Evolutionary conservation across 352 stramenopile species (phyloP).

Genomic region (Halophytophthora polymorphica): DNA sequence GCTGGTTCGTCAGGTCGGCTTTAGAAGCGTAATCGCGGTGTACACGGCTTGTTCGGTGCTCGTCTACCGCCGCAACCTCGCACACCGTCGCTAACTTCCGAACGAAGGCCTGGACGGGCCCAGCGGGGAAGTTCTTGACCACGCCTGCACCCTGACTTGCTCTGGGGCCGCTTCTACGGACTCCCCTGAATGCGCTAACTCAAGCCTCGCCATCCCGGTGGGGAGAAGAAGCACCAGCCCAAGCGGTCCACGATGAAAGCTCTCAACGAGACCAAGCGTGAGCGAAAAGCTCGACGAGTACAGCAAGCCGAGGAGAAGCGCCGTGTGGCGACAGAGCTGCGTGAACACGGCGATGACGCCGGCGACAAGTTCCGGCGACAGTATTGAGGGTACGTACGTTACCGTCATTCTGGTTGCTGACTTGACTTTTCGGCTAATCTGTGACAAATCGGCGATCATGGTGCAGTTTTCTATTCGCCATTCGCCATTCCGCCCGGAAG

Average conservation of each 20-base stretch:
- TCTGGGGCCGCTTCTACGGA: slow-evolving; percentile 1
- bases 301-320: slow-evolving; percentile 45
- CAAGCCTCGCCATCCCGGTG: slow-evolving; percentile 8
- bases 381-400: not conserved
- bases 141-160: slow-evolving; percentile 1
- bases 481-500: not conserved
- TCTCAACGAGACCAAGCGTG: slow-evolving; percentile 66
- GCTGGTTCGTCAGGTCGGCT: slow-evolving; percentile 3
- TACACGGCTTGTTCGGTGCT: slow-evolving; percentile 3
- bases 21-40: slow-evolving; percentile 1
- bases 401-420: not conserved
- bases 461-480: not conserved
- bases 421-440: not conserved
- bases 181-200: slow-evolving; percentile 1
- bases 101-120: not conserved
- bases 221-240: slow-evolving; percentile 20
- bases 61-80: slow-evolving; percentile 10
- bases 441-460: not conserved
- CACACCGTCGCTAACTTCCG: slow-evolving; percentile 2
- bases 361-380: slow-evolving; percentile 72
- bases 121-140: not conserved
- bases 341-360: slow-evolving; percentile 63
- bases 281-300: slow-evolving; percentile 31
- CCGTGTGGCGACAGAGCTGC: slow-evolving; percentile 54
- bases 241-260: slow-evolving; percentile 53